Conservation (phyloP, 441 rosid genomes). For the Corymbia calophylla region DNA sequence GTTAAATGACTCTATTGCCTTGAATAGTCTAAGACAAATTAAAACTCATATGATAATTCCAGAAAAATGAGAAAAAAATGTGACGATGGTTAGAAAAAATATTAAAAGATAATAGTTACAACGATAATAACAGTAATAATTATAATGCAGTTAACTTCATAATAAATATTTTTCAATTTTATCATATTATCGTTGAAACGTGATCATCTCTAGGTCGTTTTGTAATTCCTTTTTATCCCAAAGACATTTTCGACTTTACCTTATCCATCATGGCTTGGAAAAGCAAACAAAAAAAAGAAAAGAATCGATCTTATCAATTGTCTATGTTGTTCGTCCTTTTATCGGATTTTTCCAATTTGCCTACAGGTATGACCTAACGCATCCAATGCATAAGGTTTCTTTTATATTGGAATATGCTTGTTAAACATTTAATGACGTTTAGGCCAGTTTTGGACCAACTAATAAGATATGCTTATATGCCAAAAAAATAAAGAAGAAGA, state of each 20-base stretch:
- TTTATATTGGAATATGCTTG: neutral
- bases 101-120: neutral
- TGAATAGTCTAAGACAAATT: neutral
- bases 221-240: neutral
- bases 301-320: neutral
- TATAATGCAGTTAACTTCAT: neutral
- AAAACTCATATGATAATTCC: neutral
- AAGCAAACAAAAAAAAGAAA: neutral
- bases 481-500: neutral
- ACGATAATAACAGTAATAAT: neutral
- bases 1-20: neutral
- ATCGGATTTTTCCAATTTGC: neutral
- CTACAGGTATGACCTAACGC: neutral
- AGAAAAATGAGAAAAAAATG: neutral
- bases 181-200: neutral
- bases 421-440: neutral
- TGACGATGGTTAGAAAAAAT: neutral
- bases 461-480: neutral
- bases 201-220: neutral
- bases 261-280: neutral
- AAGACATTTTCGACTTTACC: neutral
- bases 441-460: neutral
- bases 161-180: neutral
- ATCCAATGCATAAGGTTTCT: neutral
- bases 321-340: neutral